Base-by-base conservation (phyloP, 805 yeast species). In the Wickerhamomyces subpelliculosus region DNA sequence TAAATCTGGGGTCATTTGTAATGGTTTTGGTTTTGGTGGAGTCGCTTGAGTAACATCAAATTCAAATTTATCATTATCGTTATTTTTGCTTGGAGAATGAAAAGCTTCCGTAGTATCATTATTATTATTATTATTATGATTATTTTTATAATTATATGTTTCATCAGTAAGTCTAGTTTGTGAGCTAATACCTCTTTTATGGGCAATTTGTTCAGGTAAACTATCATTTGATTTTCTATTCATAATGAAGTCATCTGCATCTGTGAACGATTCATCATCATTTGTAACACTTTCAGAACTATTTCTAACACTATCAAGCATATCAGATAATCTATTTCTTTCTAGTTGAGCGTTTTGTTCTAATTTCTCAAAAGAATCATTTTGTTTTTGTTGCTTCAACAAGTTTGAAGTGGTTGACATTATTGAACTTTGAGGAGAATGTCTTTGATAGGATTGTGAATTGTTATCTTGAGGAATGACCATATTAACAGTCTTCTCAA, bases 161-260 rank as follows among this genome's bases (percentile, higher is more conserved):
- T n/a, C n/a, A n/a, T n/a, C n/a, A 16, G 19, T 27, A 5, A 16
- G 9, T 10, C 13, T 14, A 8, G 16, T 19, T 16, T 18, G 29
- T 16, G 9, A 18, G 4, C 14, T 16, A n/a, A 27, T 16, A 16
- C 16, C 29, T 27, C 29, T 27, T 16, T 27, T 4, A 5, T 16
- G 29, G n/a, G n/a, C n/a, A n/a, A n/a, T n/a, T n/a, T n/a, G n/a
- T n/a, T n/a, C n/a, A n/a, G n/a, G n/a, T n/a, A n/a, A n/a, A 16
- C 29, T 19, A 8, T 27, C 29, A 4, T 5, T 4, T 29, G 33
- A 29, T 29, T 14, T 29, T 31, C 27, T 39, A 37, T 44, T 48
- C 17, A 24, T 41, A 12, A 46, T 48, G 39, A 46, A 44, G 21
- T 48, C 52, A 36, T 48, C 52, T 3, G 52, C 51, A 31, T 48